These are phyloP conservation scores for Phytophthora rubi DNA, from an alignment of 352 stramenopile species.

Conservation along the genomic window DNA sequence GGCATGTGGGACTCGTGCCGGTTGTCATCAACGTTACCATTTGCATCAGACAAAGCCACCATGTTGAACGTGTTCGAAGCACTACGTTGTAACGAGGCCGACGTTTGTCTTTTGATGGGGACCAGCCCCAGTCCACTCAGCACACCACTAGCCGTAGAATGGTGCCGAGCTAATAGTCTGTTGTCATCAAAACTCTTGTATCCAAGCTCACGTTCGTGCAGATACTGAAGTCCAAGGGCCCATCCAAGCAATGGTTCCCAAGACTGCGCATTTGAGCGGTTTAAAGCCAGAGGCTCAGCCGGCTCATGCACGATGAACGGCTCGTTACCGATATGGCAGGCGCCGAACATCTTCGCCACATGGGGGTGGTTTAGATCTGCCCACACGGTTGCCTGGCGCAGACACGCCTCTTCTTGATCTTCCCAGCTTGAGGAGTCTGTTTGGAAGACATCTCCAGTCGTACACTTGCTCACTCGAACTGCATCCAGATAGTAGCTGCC, in stretches of 20 bases:
- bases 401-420: slow-evolving; percentile 7
- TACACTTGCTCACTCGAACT: neutral
- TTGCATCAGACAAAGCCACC: no score
- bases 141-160: slow-evolving; percentile 19
- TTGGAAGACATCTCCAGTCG: neutral
- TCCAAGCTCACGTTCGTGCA: slow-evolving; percentile 35
- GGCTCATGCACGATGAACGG: slow-evolving; percentile 4
- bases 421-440: neutral
- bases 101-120: slow-evolving; percentile 19
- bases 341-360: neutral
- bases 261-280: slow-evolving; percentile 13
- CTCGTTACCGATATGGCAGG: neutral
- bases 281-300: neutral
- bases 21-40: neutral
- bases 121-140: slow-evolving; percentile 29
- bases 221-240: slow-evolving; percentile 34
- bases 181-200: slow-evolving; percentile 31
- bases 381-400: slow-evolving; percentile 17
- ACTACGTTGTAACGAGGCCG: slow-evolving; percentile 12
- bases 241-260: slow-evolving; percentile 33
- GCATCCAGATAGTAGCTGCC: neutral
- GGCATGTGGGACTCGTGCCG: neutral
- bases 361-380: slow-evolving; percentile 4
- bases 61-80: slow-evolving; percentile 2
- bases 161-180: slow-evolving; percentile 19